Base-by-base conservation (phyloP, 768 basidiomycete species). In the Punctularia strigosozonata region DNA sequence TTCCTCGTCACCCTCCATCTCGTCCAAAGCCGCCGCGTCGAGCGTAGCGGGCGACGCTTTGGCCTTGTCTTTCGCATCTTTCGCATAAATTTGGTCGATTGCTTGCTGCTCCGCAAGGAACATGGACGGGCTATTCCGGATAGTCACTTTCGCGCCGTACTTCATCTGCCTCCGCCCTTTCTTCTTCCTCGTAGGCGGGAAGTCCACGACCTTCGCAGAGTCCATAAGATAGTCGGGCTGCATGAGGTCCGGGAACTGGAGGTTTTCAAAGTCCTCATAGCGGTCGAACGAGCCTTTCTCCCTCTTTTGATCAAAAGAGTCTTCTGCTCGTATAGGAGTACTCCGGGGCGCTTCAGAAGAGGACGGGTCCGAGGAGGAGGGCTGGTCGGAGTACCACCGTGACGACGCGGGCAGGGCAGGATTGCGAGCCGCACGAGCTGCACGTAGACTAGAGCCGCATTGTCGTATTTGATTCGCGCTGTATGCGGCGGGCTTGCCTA, bases 81-180 rank as follows among this genome's bases (percentile, higher is more conserved):
- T 48, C 14, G 46, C 31, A 18, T 44, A 43, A 20, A 45, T 42
- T 24, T 62, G 53, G 21, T 61, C 54, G 37, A 58, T 56, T 12
- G 55, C 56, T 36, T 62, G 54, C 4, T 47, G 51, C 17, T 49
- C 44, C 13, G 43, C 52, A 50, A 65, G 58, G 60, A 83, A 77
- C 43, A 82, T 70, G 41, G 80, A 77, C n/a, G 70, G 63, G 60
- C 82, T 73, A 51, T 84, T 85, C 38, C 80, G 78, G 37, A 81
- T 53, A 44, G 75, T 62, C 56, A 85, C 71, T 22, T 70, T 69
- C 55, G 77, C 78, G 45, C 69, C 63, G 57, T 65, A 77, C 1
- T 69, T n/a, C n/a, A n/a, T n/a, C n/a, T n/a, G n/a, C n/a, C n/a
- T n/a, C n/a, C n/a, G n/a, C n/a, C n/a, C n/a, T n/a, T n/a, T 77